A percentile compares a stretch with the other conserved stretches of the same genome.
Evolutionary conservation across 139 green algal species (phyloP).

Genomic region (Chlamydomonas incerta): DNA sequence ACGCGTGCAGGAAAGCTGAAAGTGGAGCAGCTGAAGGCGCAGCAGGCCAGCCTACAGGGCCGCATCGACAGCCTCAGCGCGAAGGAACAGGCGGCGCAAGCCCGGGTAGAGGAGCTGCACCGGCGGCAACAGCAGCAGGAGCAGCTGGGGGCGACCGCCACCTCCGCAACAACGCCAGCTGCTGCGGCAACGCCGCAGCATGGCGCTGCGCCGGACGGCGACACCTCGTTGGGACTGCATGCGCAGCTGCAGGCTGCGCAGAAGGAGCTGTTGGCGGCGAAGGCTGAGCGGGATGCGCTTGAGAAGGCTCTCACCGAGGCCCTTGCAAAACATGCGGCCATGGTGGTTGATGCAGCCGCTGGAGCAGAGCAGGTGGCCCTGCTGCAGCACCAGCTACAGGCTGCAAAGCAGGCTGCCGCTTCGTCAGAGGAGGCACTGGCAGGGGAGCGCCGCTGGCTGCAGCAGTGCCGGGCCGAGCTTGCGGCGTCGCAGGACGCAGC

Average conservation of each 20-base stretch:
- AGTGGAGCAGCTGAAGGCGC: constrained; percentile 27
- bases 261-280: not conserved
- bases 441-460: constrained; percentile 19
- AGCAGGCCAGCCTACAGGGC: constrained; percentile 6
- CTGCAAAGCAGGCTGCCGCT: not conserved
- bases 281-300: not conserved
- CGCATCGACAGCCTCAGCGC: not conserved
- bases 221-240: not conserved
- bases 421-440: not conserved
- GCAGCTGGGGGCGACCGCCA: no score
- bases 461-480: constrained; percentile 17
- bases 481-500: not conserved
- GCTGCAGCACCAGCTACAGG: not conserved
- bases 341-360: not conserved
- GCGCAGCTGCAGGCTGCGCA: not conserved
- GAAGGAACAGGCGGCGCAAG: not conserved
- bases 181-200: no score
- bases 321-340: not conserved
- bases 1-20: constrained; percentile 1
- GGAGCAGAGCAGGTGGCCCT: not conserved
- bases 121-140: no score
- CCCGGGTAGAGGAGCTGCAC: not conserved
- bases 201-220: no score
- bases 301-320: not conserved
- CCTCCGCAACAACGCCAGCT: no score